phyloP scores from a whole-genome alignment of 2,329 filamentous ascomycete genomes.

The Ophidiomyces ophidiicola region DNA sequence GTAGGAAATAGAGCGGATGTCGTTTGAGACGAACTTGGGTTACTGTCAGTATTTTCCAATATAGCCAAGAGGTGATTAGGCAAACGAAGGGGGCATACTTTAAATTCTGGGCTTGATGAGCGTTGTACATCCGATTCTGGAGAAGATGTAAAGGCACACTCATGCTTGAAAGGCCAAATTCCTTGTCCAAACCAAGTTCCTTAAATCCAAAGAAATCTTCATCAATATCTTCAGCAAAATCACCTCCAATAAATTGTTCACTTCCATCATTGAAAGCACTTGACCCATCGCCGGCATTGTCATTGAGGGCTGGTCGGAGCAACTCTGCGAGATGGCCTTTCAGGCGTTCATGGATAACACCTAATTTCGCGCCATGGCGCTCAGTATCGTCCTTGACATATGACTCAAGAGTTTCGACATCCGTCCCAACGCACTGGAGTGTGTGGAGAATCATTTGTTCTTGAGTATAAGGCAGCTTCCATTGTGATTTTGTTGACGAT shows the following conservation, averaged over 20 bases:
- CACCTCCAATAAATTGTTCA: slow-evolving; percentile 90
- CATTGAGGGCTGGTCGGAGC: slow-evolving; percentile 73
- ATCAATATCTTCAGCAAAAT: slow-evolving; percentile 94
- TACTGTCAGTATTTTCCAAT: slow-evolving; percentile 10
- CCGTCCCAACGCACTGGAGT: slow-evolving; percentile 69
- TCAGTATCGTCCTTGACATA: slow-evolving; percentile 95
- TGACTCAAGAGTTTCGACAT: slow-evolving; percentile 65
- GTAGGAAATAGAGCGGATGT: slow-evolving; percentile 48
- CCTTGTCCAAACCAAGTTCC: slow-evolving; percentile 79
- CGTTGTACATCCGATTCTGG: slow-evolving; percentile 76
- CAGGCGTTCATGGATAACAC: slow-evolving; percentile 84
- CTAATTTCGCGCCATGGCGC: slow-evolving; percentile 63
- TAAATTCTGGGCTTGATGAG: slow-evolving; percentile 64
- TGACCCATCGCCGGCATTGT: slow-evolving; percentile 69
- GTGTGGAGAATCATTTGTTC: slow-evolving; percentile 84
- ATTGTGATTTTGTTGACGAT: slow-evolving; percentile 28
- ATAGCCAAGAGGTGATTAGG: slow-evolving; percentile 2
- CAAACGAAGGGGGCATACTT: slow-evolving; percentile 32
- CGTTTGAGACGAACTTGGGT: slow-evolving; percentile 32
- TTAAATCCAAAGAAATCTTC: slow-evolving; percentile 99
- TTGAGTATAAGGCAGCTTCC: slow-evolving; percentile 58
- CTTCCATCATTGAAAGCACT: slow-evolving; percentile 92
- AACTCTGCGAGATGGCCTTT: slow-evolving; percentile 86
- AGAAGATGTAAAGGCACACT: slow-evolving; percentile 89
- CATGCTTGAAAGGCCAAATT: slow-evolving; percentile 76